These are phyloP conservation scores for Mitragyna speciosa DNA, from an alignment of 257 asterid genomes.

Conservation along the genomic window DNA sequence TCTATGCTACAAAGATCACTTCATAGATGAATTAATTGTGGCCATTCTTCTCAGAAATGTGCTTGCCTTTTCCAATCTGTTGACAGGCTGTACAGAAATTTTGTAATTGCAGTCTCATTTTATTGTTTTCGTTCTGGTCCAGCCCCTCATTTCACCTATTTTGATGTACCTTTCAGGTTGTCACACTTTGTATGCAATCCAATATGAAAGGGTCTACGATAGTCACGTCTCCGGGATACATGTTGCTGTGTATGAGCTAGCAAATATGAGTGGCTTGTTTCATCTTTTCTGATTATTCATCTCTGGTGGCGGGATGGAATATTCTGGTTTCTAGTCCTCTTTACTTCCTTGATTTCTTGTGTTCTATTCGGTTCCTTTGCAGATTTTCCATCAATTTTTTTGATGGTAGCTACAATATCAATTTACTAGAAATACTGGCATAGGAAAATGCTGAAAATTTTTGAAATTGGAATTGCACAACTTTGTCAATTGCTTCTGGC, in stretches of 20 bases:
- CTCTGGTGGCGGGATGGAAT: background rate
- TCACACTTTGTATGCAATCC: background rate
- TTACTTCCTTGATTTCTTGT: background rate
- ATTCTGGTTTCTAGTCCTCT: background rate
- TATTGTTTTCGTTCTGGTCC: background rate
- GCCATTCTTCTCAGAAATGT: conserved; percentile 9
- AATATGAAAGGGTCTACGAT: background rate
- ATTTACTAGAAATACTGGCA: too few relatives aligned
- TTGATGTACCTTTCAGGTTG: background rate
- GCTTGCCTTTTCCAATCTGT: conserved; percentile 23
- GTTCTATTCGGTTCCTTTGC: background rate
- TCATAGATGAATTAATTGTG: background rate
- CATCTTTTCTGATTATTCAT: background rate
- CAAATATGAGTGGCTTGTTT: background rate
- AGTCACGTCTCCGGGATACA: conserved; percentile 7
- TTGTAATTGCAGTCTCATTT: background rate
- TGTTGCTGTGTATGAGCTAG: conserved; percentile 3
- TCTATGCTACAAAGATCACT: background rate
- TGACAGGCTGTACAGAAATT: conserved; percentile 30
- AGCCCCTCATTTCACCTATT: background rate
- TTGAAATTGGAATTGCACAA: background rate
- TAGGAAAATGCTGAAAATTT: background rate
- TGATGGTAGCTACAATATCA: background rate
- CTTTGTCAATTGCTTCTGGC: background rate
- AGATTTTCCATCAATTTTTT: too few relatives aligned